Base-by-base conservation (phyloP, 2,329 filamentous ascomycete genomes). In the Furcasterigmium sp. region DNA sequence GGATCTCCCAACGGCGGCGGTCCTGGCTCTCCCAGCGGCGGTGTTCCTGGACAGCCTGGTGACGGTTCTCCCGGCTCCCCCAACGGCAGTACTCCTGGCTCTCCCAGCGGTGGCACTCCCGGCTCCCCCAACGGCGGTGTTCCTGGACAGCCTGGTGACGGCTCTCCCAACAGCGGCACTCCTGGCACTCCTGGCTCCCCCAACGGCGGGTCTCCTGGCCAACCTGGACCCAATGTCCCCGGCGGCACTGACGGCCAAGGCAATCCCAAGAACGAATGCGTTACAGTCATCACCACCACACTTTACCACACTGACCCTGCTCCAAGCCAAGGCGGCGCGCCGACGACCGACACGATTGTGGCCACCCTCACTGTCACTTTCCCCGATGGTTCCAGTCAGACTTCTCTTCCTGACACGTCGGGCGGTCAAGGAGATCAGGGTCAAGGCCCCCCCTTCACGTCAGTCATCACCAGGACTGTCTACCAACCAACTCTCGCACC, bases 291-390 rank as follows among this genome's bases (percentile, higher is more conserved):
- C 38, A 46, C 45, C 17, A 46, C 42, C 18, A 44, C 45, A 3
- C 38, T 46, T 9, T 26, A 32, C 38, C 38, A 29, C 4, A 45
- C 42, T 14, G 32, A 35, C 18, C 15, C 41, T 14, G 25, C 14
- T 14, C 41, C 44, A 46, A 30, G 17, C 10, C 8, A 40, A 37
- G 11, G 26, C 29, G 19, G 25, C 23, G 32, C 18, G 14, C 36
- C 36, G 14, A 38, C 36, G 14, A 43, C 34, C 9, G 43, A 47
- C 19, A 35, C 39, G 1, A 38, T 46, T 8, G 44, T 48, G 15
- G 46, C 46, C 17, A 41, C 46, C n/a, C 43, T 48, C 34, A 48
- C 46, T 2, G 34, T 46, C 37, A 44, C 44, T 2, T 46, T 41
- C 21, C 44, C 46, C 9, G 18, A 40, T 14, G 41, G 34, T 19